Percentiles rank a stretch among this genome's conserved stretches.
Evolutionary conservation across 345 rosid genomes (phyloP).

Genomic region (Heritiera fomes): DNA sequence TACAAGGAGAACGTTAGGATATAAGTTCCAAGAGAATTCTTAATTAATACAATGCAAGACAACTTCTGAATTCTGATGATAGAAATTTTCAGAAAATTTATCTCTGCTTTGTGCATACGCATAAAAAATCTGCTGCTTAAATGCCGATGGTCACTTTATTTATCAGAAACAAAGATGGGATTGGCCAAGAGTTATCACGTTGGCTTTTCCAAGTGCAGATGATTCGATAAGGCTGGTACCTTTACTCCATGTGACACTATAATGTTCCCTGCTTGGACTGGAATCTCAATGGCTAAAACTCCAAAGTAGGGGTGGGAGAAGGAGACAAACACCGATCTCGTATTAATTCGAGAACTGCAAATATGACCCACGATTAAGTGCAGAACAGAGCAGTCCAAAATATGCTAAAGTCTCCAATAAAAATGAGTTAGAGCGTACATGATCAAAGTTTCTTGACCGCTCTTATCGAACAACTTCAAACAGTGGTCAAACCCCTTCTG

Average conservation of each 20-base stretch:
- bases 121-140: not conserved
- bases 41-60: not conserved
- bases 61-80: not conserved
- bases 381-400: not conserved
- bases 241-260: not conserved
- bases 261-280: not conserved
- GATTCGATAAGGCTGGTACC: too few relatives aligned
- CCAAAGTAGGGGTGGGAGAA: not conserved
- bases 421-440: conserved; percentile 8
- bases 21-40: not conserved
- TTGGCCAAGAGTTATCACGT: not conserved
- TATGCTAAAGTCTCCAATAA: not conserved
- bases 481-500: conserved; percentile 13
- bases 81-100: not conserved
- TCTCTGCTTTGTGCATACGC: not conserved
- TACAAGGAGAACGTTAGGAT: not conserved
- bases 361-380: not conserved
- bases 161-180: not conserved
- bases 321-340: not conserved
- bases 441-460: not conserved
- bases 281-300: conserved; percentile 11
- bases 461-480: conserved; percentile 21
- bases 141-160: not conserved
- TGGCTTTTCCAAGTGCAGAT: not conserved
- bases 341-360: not conserved